Base-by-base conservation (phyloP, 1,139 yeast genomes). In the Kurtzmaniella quercitrusa region DNA sequence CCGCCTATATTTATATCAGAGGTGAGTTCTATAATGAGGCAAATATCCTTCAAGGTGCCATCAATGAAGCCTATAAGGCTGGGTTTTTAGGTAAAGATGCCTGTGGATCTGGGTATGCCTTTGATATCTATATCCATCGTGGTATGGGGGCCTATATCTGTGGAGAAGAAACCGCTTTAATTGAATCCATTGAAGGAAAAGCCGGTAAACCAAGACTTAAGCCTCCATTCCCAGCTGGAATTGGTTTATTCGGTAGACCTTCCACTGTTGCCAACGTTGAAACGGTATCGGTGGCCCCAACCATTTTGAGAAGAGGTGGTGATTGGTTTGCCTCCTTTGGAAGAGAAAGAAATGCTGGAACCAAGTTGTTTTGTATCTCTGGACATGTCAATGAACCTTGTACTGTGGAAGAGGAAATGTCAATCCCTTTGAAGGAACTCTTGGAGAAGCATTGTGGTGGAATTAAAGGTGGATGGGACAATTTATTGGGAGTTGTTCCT, bases 211-310 rank as follows among this genome's bases (percentile, higher is more conserved):
- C 95, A 56, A 81, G 95, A 70, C 77, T 87, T 65, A 87, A 87
- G 77, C 95, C 95, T 40, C 95, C 95, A 55, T 87, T 87, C 79
- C 95, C 95, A 38, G 95, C 95, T 40, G 95, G 94, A 61, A 91
- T 87, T 46, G 95, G 95, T 60, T 73, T 87, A 46, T 87, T 85
- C 56, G 95, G 95, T 59, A 81, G 95, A 66, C 95, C 95, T 53
- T 79, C 90, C 37, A 87, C 95, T 41, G 95, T 87, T 46, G 82
- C 95, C 51, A 87, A 87, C 61, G 95, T 87, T 50, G 95, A 87
- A 69, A 86, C 95, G 18, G 93, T 87, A 40, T 81, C 95, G 8
- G 95, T 87, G 41, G 85, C 94, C 10, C 95, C 95, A 51, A 85
- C 95, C 38, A 87, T 87, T 59, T 74, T 85, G 63, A 82, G 95